These are phyloP conservation scores for Arachnomyces sp. DNA, from an alignment of 2,329 filamentous ascomycete species.

Conservation along the genomic window DNA sequence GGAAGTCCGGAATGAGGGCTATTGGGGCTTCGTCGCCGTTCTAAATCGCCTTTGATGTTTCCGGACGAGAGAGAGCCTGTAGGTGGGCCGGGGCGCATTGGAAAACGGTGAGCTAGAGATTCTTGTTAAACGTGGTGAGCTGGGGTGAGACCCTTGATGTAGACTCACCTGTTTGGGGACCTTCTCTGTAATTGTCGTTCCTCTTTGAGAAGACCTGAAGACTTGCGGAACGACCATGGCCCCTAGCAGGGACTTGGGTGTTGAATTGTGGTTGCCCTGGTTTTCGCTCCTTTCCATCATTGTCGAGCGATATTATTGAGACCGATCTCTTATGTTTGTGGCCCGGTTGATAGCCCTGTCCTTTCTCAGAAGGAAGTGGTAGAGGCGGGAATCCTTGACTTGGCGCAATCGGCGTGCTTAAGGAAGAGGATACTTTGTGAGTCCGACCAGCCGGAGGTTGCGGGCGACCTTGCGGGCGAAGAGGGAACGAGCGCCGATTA, in stretches of 20 bases:
- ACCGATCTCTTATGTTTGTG: conserved; percentile 66
- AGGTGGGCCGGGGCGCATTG: conserved; percentile 24
- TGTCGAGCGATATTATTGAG: conserved; percentile 71
- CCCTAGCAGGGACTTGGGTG: conserved; percentile 45
- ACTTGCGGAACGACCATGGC: conserved; percentile 72
- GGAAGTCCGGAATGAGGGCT: conserved; percentile 18
- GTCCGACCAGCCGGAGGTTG: conserved; percentile 17
- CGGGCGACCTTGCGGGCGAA: conserved; percentile 21
- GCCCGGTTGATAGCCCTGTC: conserved; percentile 26
- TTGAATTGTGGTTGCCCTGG: conserved; percentile 27
- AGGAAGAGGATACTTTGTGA: conserved; percentile 33
- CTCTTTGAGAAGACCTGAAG: conserved; percentile 60
- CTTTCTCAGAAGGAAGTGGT: conserved; percentile 16
- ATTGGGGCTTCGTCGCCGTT: conserved; percentile 20
- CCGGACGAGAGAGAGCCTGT: conserved; percentile 23
- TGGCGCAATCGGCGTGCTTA: conserved; percentile 30
- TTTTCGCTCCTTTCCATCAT: conserved; percentile 32
- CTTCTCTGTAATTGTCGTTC: conserved; percentile 33
- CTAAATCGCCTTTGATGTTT: conserved; percentile 26
- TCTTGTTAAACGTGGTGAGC: not conserved
- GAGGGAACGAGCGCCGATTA: conserved; percentile 28
- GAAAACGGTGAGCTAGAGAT: conserved; percentile 25
- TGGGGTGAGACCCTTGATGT: too few species aligned
- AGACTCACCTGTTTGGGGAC: conserved; percentile 26
- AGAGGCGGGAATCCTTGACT: conserved; percentile 35